Percentiles rank a stretch among this genome's conserved stretches.
Evolutionary conservation across 1,284 basidiomycete genomes (phyloP).

Genomic region (Cutaneotrichosporon sp.): DNA sequence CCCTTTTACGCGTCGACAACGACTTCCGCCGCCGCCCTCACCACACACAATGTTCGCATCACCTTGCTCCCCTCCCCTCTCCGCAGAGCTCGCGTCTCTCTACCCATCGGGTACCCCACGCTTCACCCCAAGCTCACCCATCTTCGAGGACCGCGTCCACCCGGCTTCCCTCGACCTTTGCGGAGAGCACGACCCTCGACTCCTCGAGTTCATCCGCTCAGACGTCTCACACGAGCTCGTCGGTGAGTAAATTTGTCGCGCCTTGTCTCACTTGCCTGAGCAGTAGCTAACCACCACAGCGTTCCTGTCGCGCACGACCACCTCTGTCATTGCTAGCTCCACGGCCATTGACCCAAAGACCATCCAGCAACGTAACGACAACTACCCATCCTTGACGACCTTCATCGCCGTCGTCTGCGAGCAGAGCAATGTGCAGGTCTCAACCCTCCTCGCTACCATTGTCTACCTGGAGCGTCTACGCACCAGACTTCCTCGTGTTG

Average conservation of each 20-base stretch:
- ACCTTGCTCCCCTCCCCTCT: slow-evolving; percentile 1
- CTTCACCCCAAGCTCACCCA: slow-evolving; percentile 37
- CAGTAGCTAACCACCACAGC: slow-evolving; percentile 21
- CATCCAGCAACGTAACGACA: slow-evolving; percentile 14
- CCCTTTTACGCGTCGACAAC: background rate
- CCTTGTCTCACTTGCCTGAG: background rate
- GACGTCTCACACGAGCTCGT: slow-evolving; percentile 79
- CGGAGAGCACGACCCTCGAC: slow-evolving; percentile 65
- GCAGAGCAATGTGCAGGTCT: slow-evolving; percentile 82
- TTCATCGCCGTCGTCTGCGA: slow-evolving; percentile 84
- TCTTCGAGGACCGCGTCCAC: slow-evolving; percentile 49
- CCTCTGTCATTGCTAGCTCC: slow-evolving; percentile 46
- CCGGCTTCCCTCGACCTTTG: slow-evolving; percentile 65
- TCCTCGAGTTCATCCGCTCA: slow-evolving; percentile 70
- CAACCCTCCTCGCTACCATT: slow-evolving; percentile 85
- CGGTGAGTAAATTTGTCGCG: slow-evolving; percentile 41
- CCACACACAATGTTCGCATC: slow-evolving; percentile 5
- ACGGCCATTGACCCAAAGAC: slow-evolving; percentile 36
- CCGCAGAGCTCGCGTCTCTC: slow-evolving; percentile 23
- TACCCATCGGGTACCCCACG: slow-evolving; percentile 36
- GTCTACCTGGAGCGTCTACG: slow-evolving; percentile 88
- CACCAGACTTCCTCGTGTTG: slow-evolving; percentile 70
- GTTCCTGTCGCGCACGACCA: slow-evolving; percentile 47
- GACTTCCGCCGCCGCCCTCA: background rate
- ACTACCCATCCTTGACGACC: slow-evolving; percentile 70